Evolutionary conservation across 257 asterid species (phyloP).

Genomic region (Solanum ahanhuiri): DNA sequence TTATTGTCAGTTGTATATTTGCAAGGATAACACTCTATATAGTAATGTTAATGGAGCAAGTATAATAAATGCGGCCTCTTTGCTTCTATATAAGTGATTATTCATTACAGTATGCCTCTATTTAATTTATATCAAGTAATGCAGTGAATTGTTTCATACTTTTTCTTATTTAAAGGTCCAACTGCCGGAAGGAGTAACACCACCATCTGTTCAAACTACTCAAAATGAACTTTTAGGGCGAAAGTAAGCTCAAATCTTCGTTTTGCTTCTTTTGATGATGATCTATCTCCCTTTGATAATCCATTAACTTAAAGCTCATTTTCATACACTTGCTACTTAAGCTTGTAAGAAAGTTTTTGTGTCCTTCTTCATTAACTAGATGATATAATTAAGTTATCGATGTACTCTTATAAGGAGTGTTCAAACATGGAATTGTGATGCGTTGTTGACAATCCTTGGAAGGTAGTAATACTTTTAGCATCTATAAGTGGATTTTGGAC

Average conservation of each 20-base stretch:
- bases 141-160: no score
- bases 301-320: no score
- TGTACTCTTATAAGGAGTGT: not conserved
- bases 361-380: not conserved
- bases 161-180: not conserved
- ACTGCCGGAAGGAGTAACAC: not conserved
- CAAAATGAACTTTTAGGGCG: not conserved
- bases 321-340: no score
- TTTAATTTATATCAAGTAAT: no score
- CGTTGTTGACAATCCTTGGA: not conserved
- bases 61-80: no score
- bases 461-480: not conserved
- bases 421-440: not conserved
- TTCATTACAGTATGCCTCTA: no score
- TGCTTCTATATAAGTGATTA: no score
- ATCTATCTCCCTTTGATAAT: no score
- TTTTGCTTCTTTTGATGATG: not conserved
- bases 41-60: no score
- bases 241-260: not conserved
- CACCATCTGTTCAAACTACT: not conserved
- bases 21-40: no score
- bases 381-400: not conserved
- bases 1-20: no score
- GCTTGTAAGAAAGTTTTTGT: no score
- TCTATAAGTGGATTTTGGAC: not conserved